phyloP scores from a whole-genome alignment of 352 stramenopile genomes.

The Blastocystis sp. region DNA sequence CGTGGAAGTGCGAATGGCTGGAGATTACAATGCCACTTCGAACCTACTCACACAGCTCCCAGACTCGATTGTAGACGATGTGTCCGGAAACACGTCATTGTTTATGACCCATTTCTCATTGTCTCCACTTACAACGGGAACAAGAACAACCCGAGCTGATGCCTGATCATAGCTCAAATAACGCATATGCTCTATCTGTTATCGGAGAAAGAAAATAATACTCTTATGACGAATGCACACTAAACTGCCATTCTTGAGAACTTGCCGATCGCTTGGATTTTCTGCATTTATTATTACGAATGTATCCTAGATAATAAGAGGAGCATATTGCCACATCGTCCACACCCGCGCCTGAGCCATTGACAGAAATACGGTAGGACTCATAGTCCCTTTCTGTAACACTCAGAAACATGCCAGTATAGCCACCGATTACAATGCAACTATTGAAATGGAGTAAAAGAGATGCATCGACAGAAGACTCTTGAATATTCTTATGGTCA shows the following conservation, averaged over 20 bases:
- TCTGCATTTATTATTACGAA: slow-evolving; percentile 33
- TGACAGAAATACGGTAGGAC: neutral
- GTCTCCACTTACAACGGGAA: neutral
- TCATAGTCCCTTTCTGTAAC: neutral
- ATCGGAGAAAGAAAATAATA: neutral
- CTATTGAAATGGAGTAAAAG: slow-evolving; percentile 25
- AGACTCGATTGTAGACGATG: neutral
- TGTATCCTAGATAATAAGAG: neutral
- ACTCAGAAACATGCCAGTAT: slow-evolving; percentile 27
- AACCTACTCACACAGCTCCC: neutral
- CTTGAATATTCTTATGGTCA: neutral
- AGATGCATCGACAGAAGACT: slow-evolving; percentile 34
- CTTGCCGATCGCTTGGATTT: neutral
- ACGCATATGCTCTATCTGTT: neutral
- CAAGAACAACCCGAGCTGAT: neutral
- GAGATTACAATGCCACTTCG: neutral
- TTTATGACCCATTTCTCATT: slow-evolving; percentile 20
- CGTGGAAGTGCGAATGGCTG: neutral
- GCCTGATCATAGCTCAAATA: neutral
- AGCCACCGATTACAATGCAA: neutral
- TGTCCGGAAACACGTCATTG: neutral
- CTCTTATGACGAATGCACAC: slow-evolving; percentile 41
- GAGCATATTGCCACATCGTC: neutral
- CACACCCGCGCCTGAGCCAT: slow-evolving; percentile 8
- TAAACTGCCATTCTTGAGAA: neutral